These are phyloP conservation scores for Scalesia atractyloides DNA, from an alignment of 129 eudicot species.

Conservation along the genomic window DNA sequence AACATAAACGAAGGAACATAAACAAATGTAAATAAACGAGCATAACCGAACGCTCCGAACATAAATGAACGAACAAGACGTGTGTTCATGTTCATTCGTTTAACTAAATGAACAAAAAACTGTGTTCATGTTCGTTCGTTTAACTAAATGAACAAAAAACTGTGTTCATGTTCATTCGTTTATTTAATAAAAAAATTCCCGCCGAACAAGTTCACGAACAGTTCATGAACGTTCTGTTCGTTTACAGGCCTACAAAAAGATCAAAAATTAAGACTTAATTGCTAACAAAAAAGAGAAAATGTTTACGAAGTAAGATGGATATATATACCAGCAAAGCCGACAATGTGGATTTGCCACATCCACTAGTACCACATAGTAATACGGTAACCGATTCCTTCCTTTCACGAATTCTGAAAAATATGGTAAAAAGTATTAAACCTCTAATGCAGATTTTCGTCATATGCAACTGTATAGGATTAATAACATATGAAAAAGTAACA, in stretches of 20 bases:
- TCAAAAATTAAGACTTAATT: neutral
- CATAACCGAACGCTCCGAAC: too few species aligned
- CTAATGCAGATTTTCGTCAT: neutral
- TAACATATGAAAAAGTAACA: neutral
- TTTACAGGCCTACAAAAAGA: neutral
- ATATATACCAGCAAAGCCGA: conserved; percentile 79
- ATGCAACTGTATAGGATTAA: conserved; percentile 2
- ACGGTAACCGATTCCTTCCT: conserved; percentile 88
- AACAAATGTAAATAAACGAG: too few species aligned
- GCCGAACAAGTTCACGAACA: too few species aligned
- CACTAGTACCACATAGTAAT: conserved; percentile 91
- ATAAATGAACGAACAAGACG: too few species aligned
- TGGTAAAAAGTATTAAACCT: neutral
- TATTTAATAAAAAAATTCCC: too few species aligned
- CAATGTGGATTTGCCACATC: conserved; percentile 96
- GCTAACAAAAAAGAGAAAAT: neutral
- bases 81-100: too few species aligned
- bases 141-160: too few species aligned
- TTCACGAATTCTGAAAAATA: conserved; percentile 66
- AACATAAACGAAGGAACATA: too few species aligned
- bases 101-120: too few species aligned
- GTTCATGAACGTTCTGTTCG: too few species aligned
- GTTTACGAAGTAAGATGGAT: conserved; percentile 3
- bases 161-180: too few species aligned
- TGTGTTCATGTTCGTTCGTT: too few species aligned